Base-by-base conservation (phyloP, 2,329 filamentous ascomycete genomes). In the Colletotrichum endophyticum region DNA sequence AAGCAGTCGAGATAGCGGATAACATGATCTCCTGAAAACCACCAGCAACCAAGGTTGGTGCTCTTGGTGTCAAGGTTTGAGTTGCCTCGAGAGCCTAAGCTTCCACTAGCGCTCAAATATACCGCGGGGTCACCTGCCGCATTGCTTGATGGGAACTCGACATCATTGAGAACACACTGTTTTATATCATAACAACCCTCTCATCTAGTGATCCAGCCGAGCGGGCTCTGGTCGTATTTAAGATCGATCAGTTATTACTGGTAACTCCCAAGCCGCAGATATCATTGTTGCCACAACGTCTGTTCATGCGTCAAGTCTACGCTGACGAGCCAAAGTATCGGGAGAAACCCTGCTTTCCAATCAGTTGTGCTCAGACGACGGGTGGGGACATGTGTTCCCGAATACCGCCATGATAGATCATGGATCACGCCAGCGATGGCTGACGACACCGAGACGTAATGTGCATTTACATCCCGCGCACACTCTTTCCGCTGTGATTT, bases 281-380 rank as follows among this genome's bases (percentile, higher is more conserved):
- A n/a, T n/a, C 0, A n/a, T 1, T n/a, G 9, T 19, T 39, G 13
- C 34, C 0, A 39, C 34, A 15, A 0, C 0, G 15, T 39, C 34
- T 39, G 34, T 44, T 44, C 0, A 0, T 3, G 8, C 39, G 0
- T n/a, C 9, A 44, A 0, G 36, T 19, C 36, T 39, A 39, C 8
- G 8, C 36, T 39, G 36, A 39, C 8, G 16, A 39, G 0, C 36
- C 19, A 44, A 2, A 3, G 19, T n/a, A 0, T n/a, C 39, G 5
- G 19, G 8, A n/a, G 19, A n/a, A 44, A 2, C 1, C 39, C 9
- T 2, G 39, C 1, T n/a, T 12, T 1, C 39, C 5, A 44, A 11
- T n/a, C 3, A n/a, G 5, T 5, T n/a, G 1, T 44, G 1, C 0
- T 3, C 44, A 49, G 11, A 49, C 3, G n/a, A 13, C 39, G 39